Base-by-base conservation (phyloP, 306 rosid species). In the Begonia loranthoides region DNA sequence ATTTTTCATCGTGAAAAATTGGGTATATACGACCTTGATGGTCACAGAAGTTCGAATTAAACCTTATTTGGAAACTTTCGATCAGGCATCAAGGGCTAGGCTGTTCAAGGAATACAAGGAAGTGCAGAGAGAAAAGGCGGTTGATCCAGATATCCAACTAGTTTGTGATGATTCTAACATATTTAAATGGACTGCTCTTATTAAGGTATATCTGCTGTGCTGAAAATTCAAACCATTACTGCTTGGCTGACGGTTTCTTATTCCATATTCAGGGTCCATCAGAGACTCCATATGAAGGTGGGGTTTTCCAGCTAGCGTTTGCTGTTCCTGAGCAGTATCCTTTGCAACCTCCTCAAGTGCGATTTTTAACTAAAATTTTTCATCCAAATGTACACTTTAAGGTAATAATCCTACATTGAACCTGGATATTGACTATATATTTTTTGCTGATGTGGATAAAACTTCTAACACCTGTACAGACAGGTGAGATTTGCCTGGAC, bases 301-400 rank as follows among this genome's bases (percentile, higher is more conserved):
- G 99, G 38, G 73, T 90, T 36, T 90, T 86, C 71, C 99, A 86
- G 80, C 96, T 86, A 58, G 92, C 99, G 9, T 90, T 86, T 57
- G 71, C 94, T 15, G 94, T 90, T 60, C 88, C 99, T 0, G 96
- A 86, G 72, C 94, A 83, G 51, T 92, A 86, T 68, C 96, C 99
- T 59, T 62, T 92, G 55, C 99, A 86, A 64, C 99, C 99, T 8
- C 99, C 96, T 43, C 99, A 84, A 86, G 99, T 92, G 66, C 76
- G 99, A 72, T 92, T 92, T 74, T 71, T 90, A 62, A 86, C 95
- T 34, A 90, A 90, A 55, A 90, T 82, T 51, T 90, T 90, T 73
- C 99, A 90, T 72, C 99, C 99, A 13, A 90, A 90, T 57, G 99
- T 90, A 61, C 99, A 92, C 72, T 92, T 92, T 58, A 92, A 83